Percentiles rank a stretch among this genome's conserved stretches.
Conservation (phyloP, 73 alveolate genomes). For the Uronychia setigera region DNA sequence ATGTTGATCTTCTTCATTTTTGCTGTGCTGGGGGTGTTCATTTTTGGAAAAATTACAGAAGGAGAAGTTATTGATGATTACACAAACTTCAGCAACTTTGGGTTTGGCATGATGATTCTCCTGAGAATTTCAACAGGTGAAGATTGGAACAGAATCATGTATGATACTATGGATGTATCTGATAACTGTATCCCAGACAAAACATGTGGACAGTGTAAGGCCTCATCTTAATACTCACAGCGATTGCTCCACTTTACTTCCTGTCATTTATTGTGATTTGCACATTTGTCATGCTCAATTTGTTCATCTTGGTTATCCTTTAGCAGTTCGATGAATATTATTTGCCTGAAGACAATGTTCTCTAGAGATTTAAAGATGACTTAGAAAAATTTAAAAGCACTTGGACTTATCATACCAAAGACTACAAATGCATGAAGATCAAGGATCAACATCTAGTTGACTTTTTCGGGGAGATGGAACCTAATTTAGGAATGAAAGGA, state of each 20-base stretch:
- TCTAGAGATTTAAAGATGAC: constrained; percentile 59
- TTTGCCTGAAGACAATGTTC: constrained; percentile 58
- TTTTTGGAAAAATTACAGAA: constrained; percentile 67
- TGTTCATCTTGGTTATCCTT: constrained; percentile 71
- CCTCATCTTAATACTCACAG: no score
- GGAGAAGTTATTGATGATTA: constrained; percentile 76
- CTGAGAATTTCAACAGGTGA: constrained; percentile 94
- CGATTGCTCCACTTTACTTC: constrained; percentile 45
- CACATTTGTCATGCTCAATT: constrained; percentile 64
- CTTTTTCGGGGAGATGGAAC: constrained; percentile 38
- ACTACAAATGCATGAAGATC: constrained; percentile 36
- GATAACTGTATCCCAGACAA: constrained; percentile 16
- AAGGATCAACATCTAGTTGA: constrained; percentile 34
- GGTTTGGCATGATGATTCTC: constrained; percentile 71
- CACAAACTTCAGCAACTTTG: constrained; percentile 83
- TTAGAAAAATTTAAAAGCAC: constrained; percentile 19
- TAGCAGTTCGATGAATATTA: constrained; percentile 69
- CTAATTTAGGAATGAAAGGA: constrained; percentile 31
- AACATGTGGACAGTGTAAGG: constrained; percentile 42
- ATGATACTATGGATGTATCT: constrained; percentile 46
- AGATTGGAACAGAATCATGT: constrained; percentile 87
- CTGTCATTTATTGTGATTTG: constrained; percentile 48
- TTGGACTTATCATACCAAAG: constrained; percentile 41
- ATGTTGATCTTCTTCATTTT: constrained; percentile 89
- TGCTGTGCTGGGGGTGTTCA: constrained; percentile 90